phyloP scores from a whole-genome alignment of 352 stramenopile species.

The Thraustochytrium striatum region DNA sequence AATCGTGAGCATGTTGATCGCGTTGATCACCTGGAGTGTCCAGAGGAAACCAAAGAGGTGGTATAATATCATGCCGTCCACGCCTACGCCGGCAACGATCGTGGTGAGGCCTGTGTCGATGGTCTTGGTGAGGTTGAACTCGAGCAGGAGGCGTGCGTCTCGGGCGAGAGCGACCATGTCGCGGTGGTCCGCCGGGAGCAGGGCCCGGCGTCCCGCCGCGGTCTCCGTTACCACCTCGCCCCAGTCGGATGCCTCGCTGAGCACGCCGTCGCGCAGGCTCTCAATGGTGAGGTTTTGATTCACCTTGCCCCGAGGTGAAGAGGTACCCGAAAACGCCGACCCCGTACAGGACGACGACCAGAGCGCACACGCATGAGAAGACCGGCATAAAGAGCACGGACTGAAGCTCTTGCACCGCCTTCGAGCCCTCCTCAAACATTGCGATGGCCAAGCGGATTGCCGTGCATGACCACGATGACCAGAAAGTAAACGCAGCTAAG shows the following conservation, averaged over 20 bases:
- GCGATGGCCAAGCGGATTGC: not conserved
- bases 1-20: not conserved
- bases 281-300: conserved; percentile 8
- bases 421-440: not conserved
- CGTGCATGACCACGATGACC: conserved; percentile 11
- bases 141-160: not conserved
- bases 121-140: not conserved
- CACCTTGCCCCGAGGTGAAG: not conserved
- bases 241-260: not conserved
- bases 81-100: not conserved
- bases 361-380: not conserved
- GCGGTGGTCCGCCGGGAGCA: not conserved
- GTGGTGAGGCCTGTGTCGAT: not conserved
- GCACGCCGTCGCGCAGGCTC: not conserved
- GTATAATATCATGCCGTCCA: conserved; percentile 1
- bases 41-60: conserved; percentile 25
- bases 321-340: conserved; percentile 19
- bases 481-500: conserved; percentile 29
- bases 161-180: not conserved
- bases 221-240: no score
- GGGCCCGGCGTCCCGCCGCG: not conserved
- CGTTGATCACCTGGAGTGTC: conserved; percentile 7
- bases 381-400: conserved; percentile 3
- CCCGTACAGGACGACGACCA: not conserved
- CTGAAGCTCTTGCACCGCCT: not conserved